Evolutionary conservation across 83 land plant species (phyloP), one percentile per base, ranked within the genome.

Genomic region (Picea abies): DNA sequence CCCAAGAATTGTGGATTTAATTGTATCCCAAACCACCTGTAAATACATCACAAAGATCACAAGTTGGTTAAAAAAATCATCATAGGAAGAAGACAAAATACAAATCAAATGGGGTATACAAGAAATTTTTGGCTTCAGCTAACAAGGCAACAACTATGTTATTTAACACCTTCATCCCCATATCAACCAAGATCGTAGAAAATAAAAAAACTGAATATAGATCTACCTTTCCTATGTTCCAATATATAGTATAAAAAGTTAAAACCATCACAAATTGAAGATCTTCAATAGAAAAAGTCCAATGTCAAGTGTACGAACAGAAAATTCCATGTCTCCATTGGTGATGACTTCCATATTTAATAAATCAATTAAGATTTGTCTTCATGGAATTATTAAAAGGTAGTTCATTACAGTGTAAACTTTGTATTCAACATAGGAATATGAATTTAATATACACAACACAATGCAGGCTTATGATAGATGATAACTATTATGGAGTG

Each of bases 21-120:
- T 81, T 93, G 95, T 69, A 93, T 84, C 17, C 95, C 95, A 77
- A 84, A 93, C 95, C 95, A 93, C 93, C 95, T 92, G 75, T 78
- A 12, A 87, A n/a, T n/a, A n/a, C n/a, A n/a, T n/a, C n/a, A n/a
- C n/a, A n/a, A n/a, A 52, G 25, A 76, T 47, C 23, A 15, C 61
- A 76, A 25, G 32, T 22, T 12, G 17, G 52, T 49, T 49, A 26
- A 1, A 22, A 37, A 16, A 76, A 52, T 26, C 12, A 25, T 17
- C 17, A 63, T 17, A 76, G 15, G 49, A 3, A 76, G 8, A 52
- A 76, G 32, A 47, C 23, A 76, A 76, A 37, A n/a, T 32, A 76
- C 12, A 9, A 76, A 76, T 49, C 22, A 73, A 73, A 20, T 39
- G 37, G 56, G 47, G 12, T 44, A 23, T 17, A 15, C 23, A 39